Conservation (phyloP, 2,329 filamentous ascomycete species). For the Didymella exigua region DNA sequence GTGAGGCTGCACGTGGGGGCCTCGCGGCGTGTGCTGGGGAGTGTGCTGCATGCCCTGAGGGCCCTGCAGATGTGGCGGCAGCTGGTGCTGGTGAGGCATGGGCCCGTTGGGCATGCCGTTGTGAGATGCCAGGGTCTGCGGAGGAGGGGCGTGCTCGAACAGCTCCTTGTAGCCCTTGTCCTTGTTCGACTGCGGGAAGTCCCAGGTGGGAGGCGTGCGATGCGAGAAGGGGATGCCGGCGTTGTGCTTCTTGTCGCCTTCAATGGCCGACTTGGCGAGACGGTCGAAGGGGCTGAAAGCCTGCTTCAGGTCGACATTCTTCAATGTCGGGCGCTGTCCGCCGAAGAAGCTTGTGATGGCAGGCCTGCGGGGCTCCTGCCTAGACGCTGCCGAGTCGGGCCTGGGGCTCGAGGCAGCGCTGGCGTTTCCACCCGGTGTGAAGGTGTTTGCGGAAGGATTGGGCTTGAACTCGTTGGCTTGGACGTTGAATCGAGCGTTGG, state of each 20-base stretch:
- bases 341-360: constrained; percentile 63
- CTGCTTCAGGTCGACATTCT: constrained; percentile 58
- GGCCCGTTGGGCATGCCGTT: constrained; percentile 67
- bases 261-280: constrained; percentile 67
- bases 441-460: constrained; percentile 77
- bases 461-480: constrained; percentile 80
- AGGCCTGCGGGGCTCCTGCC: constrained; percentile 39
- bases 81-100: constrained; percentile 80
- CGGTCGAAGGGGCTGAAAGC: constrained; percentile 71
- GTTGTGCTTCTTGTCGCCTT: constrained; percentile 63
- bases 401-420: constrained; percentile 75
- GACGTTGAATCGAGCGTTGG: constrained; percentile 63
- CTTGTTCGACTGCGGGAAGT: constrained; percentile 69
- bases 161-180: constrained; percentile 81
- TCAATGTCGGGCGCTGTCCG: constrained; percentile 68
- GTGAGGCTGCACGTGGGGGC: constrained; percentile 76
- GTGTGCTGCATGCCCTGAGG: constrained; percentile 72
- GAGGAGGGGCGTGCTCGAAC: constrained; percentile 69
- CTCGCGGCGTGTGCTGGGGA: constrained; percentile 77
- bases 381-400: constrained; percentile 53
- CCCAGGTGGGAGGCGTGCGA: constrained; percentile 86
- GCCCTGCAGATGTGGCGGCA: constrained; percentile 80
- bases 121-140: constrained; percentile 68
- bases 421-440: constrained; percentile 70
- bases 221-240: constrained; percentile 84